Evolutionary conservation across 805 yeast genomes (phyloP).

Genomic region (Starmera caribaea): DNA sequence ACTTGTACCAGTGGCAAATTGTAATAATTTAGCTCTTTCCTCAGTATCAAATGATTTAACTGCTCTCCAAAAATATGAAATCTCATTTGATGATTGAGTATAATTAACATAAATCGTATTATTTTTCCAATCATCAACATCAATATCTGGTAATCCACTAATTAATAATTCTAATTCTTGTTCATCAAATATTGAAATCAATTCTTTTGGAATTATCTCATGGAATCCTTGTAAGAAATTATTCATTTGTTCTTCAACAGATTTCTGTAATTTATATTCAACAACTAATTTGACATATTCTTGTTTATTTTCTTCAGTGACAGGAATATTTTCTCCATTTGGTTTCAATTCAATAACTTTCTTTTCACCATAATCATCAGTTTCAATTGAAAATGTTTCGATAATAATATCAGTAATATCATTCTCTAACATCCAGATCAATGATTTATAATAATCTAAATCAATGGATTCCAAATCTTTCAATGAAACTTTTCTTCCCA

Average conservation of each 20-base stretch:
- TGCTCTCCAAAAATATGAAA: conserved; percentile 97
- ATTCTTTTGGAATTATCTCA: conserved; percentile 76
- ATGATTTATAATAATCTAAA: conserved; percentile 81
- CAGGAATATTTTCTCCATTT: conserved; percentile 73
- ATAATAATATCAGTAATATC: conserved; percentile 93
- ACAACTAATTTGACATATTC: conserved; percentile 84
- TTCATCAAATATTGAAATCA: conserved; percentile 84
- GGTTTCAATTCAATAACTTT: conserved; percentile 75
- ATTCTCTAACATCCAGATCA: conserved; percentile 93
- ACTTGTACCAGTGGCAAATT: conserved; percentile 95
- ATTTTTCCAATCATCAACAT: conserved; percentile 91
- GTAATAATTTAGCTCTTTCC: conserved; percentile 87
- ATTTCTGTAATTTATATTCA: conserved; percentile 73
- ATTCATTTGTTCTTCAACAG: conserved; percentile 82
- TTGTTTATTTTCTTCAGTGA: conserved; percentile 82
- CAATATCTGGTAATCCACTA: conserved; percentile 93
- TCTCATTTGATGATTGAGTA: conserved; percentile 72
- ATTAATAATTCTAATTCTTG: conserved; percentile 89
- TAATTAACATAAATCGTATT: conserved; percentile 78
- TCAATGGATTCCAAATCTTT: conserved; percentile 94
- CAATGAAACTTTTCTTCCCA: conserved; percentile 71
- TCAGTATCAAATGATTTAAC: conserved; percentile 90
- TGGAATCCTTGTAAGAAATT: conserved; percentile 81
- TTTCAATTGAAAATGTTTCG: conserved; percentile 88
- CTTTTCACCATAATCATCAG: conserved; percentile 89